Evolutionary conservation across 148 eudicot genomes (phyloP).

Genomic region (Limonium bicolor): DNA sequence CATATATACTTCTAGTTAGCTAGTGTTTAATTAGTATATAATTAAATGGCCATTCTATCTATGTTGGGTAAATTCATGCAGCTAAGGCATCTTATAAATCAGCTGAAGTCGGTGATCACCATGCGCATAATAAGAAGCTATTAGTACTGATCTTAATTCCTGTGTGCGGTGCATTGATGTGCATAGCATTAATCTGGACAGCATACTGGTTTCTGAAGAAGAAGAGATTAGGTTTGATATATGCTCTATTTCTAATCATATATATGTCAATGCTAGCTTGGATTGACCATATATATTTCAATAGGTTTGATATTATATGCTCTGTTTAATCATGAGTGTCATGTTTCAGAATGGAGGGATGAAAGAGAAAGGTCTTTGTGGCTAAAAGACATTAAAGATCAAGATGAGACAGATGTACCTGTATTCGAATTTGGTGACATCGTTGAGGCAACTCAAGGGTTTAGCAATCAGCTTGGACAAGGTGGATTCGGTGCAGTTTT

Average conservation of each 20-base stretch:
- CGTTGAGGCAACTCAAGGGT: background rate
- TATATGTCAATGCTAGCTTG: no score
- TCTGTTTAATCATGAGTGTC: background rate
- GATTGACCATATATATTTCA: no score
- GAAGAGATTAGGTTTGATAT: background rate
- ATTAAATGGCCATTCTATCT: background rate
- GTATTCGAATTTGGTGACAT: background rate
- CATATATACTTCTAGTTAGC: background rate
- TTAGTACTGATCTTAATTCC: background rate
- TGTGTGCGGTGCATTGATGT: background rate
- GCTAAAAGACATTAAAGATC: background rate
- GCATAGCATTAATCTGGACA: background rate
- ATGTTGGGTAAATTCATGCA: no score
- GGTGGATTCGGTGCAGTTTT: constrained; percentile 6
- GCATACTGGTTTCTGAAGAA: background rate
- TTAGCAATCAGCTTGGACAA: background rate
- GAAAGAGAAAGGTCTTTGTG: background rate
- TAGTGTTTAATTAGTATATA: background rate
- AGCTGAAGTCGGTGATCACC: no score
- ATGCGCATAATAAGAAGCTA: background rate
- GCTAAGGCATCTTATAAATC: no score
- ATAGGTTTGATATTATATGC: background rate
- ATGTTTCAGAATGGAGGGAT: background rate
- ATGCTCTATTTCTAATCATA: no score
- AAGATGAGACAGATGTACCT: background rate